Evolutionary conservation across 2,329 filamentous ascomycete genomes (phyloP), one percentile per base, ranked within the genome.

Genomic region (Albophoma yamanashiensis): DNA sequence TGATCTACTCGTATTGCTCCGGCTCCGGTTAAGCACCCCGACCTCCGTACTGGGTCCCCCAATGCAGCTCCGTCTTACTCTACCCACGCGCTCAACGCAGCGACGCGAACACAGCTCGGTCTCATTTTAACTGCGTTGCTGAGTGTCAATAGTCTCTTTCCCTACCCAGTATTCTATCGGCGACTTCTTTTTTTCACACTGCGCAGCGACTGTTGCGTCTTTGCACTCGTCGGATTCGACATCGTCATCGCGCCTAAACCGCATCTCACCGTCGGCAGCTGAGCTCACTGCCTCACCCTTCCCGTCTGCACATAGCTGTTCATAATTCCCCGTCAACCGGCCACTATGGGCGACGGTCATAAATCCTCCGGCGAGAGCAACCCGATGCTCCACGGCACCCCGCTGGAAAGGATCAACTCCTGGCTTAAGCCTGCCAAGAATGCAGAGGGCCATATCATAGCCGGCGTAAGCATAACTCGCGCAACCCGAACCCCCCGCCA

Each of bases 351-450:
- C 25, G 57, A 63, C 39, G 38, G 53, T 5, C 50, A 60, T 11
- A 45, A 60, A 1, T 15, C 55, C 40, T 15, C 55, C 40, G 14
- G 43, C 56, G 22, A 22, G 5, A 20, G 34, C 5, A n/a, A 63
- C 62, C 55, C 64, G 67, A 53, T 57, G 5, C 50, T 75, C 12
- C 61, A 74, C 38, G 70, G 71, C 1, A 69, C 68, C 20, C 67
- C 70, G 17, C 64, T 72, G 17, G 69, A 71, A 22, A 73, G 65
- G 39, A 66, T 74, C 58, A 64, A 64, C 11, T 65, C 63, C 22
- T 76, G 72, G 72, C 66, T 75, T 17, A 55, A 66, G 14, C 61
- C 71, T 43, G 66, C 64, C 20, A 64, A 61, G 40, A 65, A 72
- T 39, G 65, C 69, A 1, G 62, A 66, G 4, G 72, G 68, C 3